phyloP scores from a whole-genome alignment of 2,329 filamentous ascomycete species.

The Alternaria sp. region DNA sequence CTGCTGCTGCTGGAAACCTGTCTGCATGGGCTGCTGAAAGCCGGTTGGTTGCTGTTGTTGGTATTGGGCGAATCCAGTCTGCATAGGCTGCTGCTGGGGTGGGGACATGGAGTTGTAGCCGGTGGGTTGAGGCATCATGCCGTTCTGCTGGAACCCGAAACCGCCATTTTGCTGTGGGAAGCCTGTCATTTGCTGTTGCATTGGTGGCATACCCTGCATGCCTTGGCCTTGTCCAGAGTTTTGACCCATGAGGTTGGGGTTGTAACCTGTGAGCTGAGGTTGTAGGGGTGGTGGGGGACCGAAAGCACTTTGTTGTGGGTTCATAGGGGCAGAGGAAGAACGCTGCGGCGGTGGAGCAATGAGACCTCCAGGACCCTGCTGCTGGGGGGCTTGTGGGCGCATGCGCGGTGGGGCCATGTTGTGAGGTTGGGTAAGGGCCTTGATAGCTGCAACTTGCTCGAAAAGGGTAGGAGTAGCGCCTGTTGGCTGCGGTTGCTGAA shows the following conservation, averaged over 20 bases:
- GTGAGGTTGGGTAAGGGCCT: slow-evolving; percentile 47
- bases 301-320: slow-evolving; percentile 71
- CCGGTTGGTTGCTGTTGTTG: slow-evolving; percentile 55
- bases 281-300: slow-evolving; percentile 73
- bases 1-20: slow-evolving; percentile 37
- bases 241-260: slow-evolving; percentile 62
- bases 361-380: slow-evolving; percentile 64
- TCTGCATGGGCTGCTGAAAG: slow-evolving; percentile 57
- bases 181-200: slow-evolving; percentile 49
- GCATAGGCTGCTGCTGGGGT: slow-evolving; percentile 53
- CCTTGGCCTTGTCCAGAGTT: slow-evolving; percentile 64
- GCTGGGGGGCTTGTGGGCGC: slow-evolving; percentile 73
- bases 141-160: slow-evolving; percentile 45
- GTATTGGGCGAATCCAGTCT: slow-evolving; percentile 48
- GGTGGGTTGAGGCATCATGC: slow-evolving; percentile 48
- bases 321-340: slow-evolving; percentile 85
- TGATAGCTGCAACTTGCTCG: slow-evolving; percentile 46
- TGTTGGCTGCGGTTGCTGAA: slow-evolving; percentile 47
- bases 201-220: slow-evolving; percentile 36
- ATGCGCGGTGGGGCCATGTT: slow-evolving; percentile 61
- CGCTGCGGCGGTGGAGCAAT: slow-evolving; percentile 80
- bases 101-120: slow-evolving; percentile 40
- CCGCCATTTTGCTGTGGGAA: slow-evolving; percentile 46
- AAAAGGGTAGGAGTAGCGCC: slow-evolving; percentile 52
- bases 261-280: slow-evolving; percentile 80